These are phyloP conservation scores for Apiospora phragmitis DNA, from an alignment of 2,329 filamentous ascomycete genomes.

Conservation along the genomic window DNA sequence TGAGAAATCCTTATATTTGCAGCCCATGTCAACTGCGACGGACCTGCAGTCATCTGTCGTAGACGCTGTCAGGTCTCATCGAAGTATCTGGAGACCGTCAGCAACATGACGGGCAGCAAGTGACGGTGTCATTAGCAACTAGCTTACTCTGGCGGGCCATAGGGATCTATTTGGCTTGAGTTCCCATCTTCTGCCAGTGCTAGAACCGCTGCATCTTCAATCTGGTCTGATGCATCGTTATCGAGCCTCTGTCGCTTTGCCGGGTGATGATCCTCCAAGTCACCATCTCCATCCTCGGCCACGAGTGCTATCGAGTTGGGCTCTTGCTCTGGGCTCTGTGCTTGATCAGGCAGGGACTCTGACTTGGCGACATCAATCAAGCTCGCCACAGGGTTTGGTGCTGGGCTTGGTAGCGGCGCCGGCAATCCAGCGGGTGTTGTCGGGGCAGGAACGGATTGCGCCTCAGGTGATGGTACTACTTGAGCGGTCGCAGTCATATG, in stretches of 20 bases:
- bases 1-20: neutral
- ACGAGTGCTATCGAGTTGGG: neutral
- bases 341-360: neutral
- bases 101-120: neutral
- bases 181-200: constrained; percentile 29
- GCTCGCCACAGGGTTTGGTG: neutral
- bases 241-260: constrained; percentile 33
- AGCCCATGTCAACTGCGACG: neutral
- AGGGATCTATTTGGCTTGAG: constrained; percentile 23
- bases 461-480: neutral
- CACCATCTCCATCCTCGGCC: constrained; percentile 21
- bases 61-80: constrained; percentile 26
- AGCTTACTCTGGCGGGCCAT: constrained; percentile 28
- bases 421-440: neutral
- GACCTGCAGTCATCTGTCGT: no score
- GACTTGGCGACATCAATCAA: neutral
- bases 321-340: neutral
- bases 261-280: constrained; percentile 30
- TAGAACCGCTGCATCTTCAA: constrained; percentile 30
- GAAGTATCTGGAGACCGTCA: constrained; percentile 26
- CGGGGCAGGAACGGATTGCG: neutral
- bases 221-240: constrained; percentile 18
- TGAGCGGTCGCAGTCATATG: neutral
- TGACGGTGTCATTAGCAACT: neutral
- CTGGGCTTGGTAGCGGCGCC: neutral